Evolutionary conservation across 495 filamentous ascomycete genomes (phyloP).

Genomic region (Penicillium egyptiacum): DNA sequence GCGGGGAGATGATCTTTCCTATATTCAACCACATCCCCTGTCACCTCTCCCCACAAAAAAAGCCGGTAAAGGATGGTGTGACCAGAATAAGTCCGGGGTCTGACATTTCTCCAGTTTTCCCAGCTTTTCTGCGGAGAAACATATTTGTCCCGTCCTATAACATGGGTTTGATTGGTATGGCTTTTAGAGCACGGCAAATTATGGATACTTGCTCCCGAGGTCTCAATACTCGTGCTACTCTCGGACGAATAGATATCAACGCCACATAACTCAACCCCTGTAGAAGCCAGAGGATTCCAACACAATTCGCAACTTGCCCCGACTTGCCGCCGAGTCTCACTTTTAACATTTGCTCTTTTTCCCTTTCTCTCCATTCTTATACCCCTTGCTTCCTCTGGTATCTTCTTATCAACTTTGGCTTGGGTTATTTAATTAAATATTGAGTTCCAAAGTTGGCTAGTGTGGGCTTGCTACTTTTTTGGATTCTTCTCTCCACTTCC

Average conservation of each 20-base stretch:
- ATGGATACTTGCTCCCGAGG: too few species aligned
- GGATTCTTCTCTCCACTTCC: background rate
- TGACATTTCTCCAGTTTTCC: constrained; percentile 14
- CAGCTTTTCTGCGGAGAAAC: constrained; percentile 7
- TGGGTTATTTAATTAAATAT: background rate
- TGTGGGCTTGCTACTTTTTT: background rate
- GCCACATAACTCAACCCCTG: constrained; percentile 3
- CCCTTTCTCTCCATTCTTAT: constrained; percentile 3
- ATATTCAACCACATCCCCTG: background rate
- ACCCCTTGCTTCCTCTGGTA: constrained; percentile 21
- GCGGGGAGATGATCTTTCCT: background rate
- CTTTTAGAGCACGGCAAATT: background rate
- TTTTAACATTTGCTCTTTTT: constrained; percentile 42
- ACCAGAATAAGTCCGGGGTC: constrained; percentile 9
- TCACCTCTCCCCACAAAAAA: background rate
- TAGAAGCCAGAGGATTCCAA: background rate
- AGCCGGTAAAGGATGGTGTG: background rate
- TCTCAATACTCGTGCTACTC: background rate
- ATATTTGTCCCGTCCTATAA: background rate
- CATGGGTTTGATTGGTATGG: background rate
- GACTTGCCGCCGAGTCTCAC: constrained; percentile 6
- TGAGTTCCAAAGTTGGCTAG: background rate
- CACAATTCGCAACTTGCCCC: background rate
- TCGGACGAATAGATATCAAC: background rate
- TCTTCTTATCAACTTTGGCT: constrained; percentile 13